Percentiles rank a stretch among this genome's conserved stretches.
Conservation (phyloP, 164 flowering plant genomes). For the Vitis labrusca region DNA sequence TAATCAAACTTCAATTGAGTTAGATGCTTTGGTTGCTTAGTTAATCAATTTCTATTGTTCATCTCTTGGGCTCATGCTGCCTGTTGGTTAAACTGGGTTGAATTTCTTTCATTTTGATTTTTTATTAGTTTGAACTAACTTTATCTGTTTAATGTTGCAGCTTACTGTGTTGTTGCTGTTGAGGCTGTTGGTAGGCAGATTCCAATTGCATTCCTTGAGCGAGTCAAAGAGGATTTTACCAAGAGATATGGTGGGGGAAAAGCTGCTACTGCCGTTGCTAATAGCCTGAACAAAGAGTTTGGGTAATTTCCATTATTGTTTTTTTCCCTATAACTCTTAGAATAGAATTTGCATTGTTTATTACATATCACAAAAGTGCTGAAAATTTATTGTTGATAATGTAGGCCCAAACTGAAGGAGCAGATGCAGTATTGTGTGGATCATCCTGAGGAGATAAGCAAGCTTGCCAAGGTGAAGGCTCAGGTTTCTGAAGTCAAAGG, state of each 20-base stretch:
- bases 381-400: neutral
- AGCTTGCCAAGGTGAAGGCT: conserved; percentile 85
- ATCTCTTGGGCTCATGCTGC: neutral
- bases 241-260: conserved; percentile 76
- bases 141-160: conserved; percentile 33
- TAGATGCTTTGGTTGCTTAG: too few species aligned
- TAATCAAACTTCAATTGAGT: too few species aligned
- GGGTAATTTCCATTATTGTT: conserved; percentile 40
- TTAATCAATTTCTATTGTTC: neutral
- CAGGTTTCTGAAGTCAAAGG: conserved; percentile 95
- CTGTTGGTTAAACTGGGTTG: neutral
- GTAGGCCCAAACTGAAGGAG: conserved; percentile 80
- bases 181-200: conserved; percentile 66
- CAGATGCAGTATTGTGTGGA: conserved; percentile 89
- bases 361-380: neutral
- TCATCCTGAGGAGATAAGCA: conserved; percentile 88
- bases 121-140: conserved; percentile 5
- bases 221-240: conserved; percentile 65
- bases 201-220: conserved; percentile 76
- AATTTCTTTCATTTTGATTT: neutral
- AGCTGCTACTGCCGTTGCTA: conserved; percentile 65
- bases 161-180: conserved; percentile 81
- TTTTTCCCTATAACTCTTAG: neutral
- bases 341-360: neutral
- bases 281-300: conserved; percentile 69